Evolutionary conservation across 192 early-diverging fungal genomes (phyloP), one percentile per base, ranked within the genome.

Genomic region (Geosiphon pyriformis): DNA sequence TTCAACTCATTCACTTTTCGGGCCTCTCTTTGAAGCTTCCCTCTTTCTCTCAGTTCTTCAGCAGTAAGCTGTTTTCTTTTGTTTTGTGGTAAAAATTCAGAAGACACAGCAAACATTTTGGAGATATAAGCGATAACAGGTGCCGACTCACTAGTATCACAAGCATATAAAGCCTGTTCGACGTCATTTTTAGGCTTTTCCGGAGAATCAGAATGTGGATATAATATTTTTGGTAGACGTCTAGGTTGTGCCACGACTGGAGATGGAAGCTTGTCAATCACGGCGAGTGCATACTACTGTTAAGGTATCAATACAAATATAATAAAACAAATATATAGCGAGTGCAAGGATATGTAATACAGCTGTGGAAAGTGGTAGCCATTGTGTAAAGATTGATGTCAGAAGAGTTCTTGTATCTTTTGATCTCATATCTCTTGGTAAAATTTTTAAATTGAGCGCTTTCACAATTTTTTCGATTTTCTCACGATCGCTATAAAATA

Each of bases 381-480:
- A 99, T 72, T 93, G 93, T 30, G 81, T 80, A 80, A 96, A 93
- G 27, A 99, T 90, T 26, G 87, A 84, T 3, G 89, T 87, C 35
- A 95, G 72, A 7, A 96, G 70, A 0, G 75, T 76, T 12, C 83
- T 79, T 1, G 83, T 83, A 78, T 98, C 96, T 68, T 94, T 94
- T 34, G 90, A 85, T 27, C 83, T 80, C 64, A 95, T 75, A 66
- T 99, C 96, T 59, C 98, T 81, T 0, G 96, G 95, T 20, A 91
- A 68, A 15, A 99, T 71, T 73, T 98, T 98, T 59, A 98, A 75
- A 47, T 87, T 86, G 11, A 99, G 80, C 2, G 93, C 80, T 37
- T 82, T 82, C 27, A 96, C 90, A 57, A 99, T 95, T 69, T 97
- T 98, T 66, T 96, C 94, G 8, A 92, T 84, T 63, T 89, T 91